These are phyloP conservation scores for Phyllosticta citribraziliensis DNA, from an alignment of 2,329 filamentous ascomycete genomes.

Conservation along the genomic window DNA sequence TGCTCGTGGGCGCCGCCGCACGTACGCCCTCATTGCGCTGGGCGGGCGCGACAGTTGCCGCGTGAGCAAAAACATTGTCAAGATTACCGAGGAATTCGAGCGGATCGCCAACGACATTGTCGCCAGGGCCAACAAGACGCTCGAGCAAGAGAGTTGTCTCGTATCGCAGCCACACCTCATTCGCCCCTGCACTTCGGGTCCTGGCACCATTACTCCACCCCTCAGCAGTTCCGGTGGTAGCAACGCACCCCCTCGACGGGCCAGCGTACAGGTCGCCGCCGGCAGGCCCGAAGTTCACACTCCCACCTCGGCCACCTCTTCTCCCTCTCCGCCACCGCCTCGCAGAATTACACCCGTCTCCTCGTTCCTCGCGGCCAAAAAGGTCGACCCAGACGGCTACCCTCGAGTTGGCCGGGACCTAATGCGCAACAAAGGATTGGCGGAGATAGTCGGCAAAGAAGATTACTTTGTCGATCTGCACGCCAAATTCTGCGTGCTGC, in stretches of 20 bases:
- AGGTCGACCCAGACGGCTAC: conserved; percentile 46
- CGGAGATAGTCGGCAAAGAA: conserved; percentile 49
- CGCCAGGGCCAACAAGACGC: conserved; percentile 28
- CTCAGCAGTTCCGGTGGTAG: conserved; percentile 14
- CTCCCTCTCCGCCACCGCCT: conserved; percentile 20
- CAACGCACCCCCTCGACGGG: conserved; percentile 14
- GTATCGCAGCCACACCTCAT: conserved; percentile 13
- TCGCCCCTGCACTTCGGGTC: conserved; percentile 21
- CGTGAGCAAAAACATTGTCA: conserved; percentile 30
- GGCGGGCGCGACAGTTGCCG: conserved; percentile 48
- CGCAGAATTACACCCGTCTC: conserved; percentile 46
- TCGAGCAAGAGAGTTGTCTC: conserved; percentile 25
- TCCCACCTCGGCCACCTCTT: conserved; percentile 11
- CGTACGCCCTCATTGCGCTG: conserved; percentile 48
- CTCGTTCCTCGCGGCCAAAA: conserved; percentile 48
- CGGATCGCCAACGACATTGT: conserved; percentile 45
- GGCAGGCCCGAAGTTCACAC: conserved; percentile 1
- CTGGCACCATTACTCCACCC: conserved; percentile 20
- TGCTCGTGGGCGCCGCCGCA: conserved; percentile 46
- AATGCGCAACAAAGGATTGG: conserved; percentile 45
- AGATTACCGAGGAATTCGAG: conserved; percentile 38
- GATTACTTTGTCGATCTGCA: conserved; percentile 50
- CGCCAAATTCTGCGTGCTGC: conserved; percentile 37
- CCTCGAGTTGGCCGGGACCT: conserved; percentile 41
- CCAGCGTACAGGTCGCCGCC: conserved; percentile 2